Evolutionary conservation across 768 basidiomycete species (phyloP).

Genomic region (Lanmaoa rubissima): DNA sequence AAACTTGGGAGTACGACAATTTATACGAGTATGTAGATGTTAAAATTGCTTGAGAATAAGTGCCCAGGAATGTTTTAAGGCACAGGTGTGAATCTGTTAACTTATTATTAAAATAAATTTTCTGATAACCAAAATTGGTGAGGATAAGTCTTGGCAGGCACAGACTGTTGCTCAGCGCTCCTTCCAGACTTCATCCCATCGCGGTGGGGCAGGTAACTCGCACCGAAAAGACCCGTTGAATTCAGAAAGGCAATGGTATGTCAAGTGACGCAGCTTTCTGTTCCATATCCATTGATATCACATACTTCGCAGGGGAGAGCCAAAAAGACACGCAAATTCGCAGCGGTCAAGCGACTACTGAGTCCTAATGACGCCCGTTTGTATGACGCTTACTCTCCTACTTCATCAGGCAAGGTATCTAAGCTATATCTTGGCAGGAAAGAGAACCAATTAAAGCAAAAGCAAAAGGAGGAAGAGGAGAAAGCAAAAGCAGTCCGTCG

Average conservation of each 20-base stretch:
- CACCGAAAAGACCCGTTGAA: not conserved
- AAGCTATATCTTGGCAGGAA: conserved; percentile 54
- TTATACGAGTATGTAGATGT: not conserved
- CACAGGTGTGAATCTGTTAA: no score
- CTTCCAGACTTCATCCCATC: not conserved
- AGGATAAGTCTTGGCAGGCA: not conserved
- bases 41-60: no score
- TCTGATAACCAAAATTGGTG: not conserved
- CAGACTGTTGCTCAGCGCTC: not conserved
- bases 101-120: not conserved
- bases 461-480: conserved; percentile 77
- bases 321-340: conserved; percentile 94
- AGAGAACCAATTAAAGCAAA: conserved; percentile 88
- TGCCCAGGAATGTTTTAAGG: no score
- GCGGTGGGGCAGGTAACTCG: not conserved
- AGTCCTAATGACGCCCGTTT: conserved; percentile 92
- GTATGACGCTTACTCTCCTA: conserved; percentile 45
- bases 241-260: conserved; percentile 18
- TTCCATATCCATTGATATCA: not conserved
- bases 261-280: not conserved
- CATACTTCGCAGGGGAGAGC: conserved; percentile 65
- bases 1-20: not conserved
- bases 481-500: conserved; percentile 76
- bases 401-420: not conserved
- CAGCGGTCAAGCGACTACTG: conserved; percentile 87